phyloP scores from a whole-genome alignment of 257 asterid genomes.

The Datura wrightii region DNA sequence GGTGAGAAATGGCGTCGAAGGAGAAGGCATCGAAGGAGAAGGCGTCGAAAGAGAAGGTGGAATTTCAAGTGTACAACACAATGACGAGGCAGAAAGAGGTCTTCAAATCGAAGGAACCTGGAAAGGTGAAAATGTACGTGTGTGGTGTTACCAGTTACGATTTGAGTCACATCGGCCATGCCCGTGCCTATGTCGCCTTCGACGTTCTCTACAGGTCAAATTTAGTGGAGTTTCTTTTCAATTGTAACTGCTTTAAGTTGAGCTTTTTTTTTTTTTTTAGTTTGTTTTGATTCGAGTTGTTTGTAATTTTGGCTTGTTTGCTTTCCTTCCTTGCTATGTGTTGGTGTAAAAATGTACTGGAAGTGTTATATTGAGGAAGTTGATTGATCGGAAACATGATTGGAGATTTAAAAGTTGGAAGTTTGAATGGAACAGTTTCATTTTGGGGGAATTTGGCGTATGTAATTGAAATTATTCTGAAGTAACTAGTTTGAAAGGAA shows the following conservation, averaged over 20 bases:
- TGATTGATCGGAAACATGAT: background rate
- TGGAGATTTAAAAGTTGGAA: background rate
- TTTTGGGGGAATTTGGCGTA: background rate
- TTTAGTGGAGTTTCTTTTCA: background rate
- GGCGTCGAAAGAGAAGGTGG: slow-evolving; percentile 1
- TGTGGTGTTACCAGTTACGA: slow-evolving; percentile 92
- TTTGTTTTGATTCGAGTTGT: background rate
- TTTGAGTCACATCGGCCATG: slow-evolving; percentile 89
- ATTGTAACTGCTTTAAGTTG: background rate
- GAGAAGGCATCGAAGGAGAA: too few relatives aligned
- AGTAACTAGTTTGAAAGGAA: background rate
- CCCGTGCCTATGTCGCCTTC: slow-evolving; percentile 85
- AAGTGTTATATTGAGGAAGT: background rate
- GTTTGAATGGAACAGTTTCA: background rate
- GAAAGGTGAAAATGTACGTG: slow-evolving; percentile 76
- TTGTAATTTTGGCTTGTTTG: background rate
- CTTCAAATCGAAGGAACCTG: slow-evolving; percentile 62
- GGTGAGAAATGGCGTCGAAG: too few relatives aligned
- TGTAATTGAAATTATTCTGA: background rate
- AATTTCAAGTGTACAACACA: slow-evolving; percentile 62
- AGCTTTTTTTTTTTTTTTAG: background rate
- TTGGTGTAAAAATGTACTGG: background rate
- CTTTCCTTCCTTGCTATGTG: background rate
- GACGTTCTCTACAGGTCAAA: slow-evolving; percentile 78
- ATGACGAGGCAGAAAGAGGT: slow-evolving; percentile 74